Conservation (phyloP, 2,329 filamentous ascomycete genomes). For the Gyromitra esculenta region DNA sequence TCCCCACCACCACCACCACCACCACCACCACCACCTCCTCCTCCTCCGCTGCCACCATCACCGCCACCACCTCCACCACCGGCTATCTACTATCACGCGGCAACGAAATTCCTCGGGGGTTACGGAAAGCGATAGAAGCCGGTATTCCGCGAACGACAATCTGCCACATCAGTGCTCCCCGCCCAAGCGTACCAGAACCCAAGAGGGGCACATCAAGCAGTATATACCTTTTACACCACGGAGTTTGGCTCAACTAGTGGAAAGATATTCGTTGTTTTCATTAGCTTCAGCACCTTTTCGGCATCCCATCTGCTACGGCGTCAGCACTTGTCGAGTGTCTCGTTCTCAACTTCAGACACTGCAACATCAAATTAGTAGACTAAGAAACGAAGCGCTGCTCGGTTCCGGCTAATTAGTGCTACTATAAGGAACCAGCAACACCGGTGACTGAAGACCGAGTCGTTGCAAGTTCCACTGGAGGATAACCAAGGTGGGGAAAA, state of each 20-base stretch:
- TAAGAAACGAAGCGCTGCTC: neutral
- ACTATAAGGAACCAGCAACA: constrained; percentile 33
- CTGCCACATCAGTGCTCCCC: constrained; percentile 44
- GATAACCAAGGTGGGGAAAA: constrained; percentile 52
- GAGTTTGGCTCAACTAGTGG: neutral
- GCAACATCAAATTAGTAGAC: neutral
- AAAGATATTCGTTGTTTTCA: constrained; percentile 1
- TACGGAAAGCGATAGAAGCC: constrained; percentile 29
- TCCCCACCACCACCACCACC: neutral
- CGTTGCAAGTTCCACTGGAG: constrained; percentile 36
- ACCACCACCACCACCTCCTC: neutral
- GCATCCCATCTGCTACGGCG: neutral
- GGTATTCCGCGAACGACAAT: constrained; percentile 39
- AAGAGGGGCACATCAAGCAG: constrained; percentile 24
- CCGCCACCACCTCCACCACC: constrained; percentile 14
- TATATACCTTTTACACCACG: neutral
- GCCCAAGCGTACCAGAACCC: constrained; percentile 8
- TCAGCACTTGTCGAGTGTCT: no score
- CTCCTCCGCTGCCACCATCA: neutral
- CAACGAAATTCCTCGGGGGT: constrained; percentile 7
- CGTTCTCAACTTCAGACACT: neutral
- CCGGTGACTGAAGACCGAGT: constrained; percentile 30
- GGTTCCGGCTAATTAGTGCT: constrained; percentile 12
- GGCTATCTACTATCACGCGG: constrained; percentile 12
- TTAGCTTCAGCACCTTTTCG: neutral